Evolutionary conservation across 1,139 yeast species (phyloP).

Genomic region (Zygosaccharomyces pseudobailii): DNA sequence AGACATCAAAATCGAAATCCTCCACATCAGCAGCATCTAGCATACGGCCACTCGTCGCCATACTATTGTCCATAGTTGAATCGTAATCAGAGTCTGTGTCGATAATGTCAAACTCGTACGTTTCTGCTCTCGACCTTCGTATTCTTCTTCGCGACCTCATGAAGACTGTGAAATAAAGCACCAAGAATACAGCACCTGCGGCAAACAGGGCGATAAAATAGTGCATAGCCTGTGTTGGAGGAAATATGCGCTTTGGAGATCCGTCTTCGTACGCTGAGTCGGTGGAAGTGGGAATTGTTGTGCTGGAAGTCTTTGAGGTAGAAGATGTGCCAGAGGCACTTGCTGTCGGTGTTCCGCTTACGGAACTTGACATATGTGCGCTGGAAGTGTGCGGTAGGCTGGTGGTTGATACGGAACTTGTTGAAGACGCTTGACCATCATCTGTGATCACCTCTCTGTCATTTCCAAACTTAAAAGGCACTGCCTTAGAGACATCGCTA

Average conservation of each 20-base stretch:
- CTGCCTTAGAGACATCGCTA: slow-evolving; percentile 57
- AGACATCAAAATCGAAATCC: slow-evolving; percentile 32
- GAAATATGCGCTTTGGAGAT: slow-evolving; percentile 22
- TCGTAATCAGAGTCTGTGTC: slow-evolving; percentile 45
- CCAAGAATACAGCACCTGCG: slow-evolving; percentile 52
- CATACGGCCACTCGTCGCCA: slow-evolving; percentile 11
- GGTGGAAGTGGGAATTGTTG: background rate
- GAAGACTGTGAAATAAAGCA: slow-evolving; percentile 48
- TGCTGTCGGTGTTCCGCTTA: background rate
- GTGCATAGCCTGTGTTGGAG: slow-evolving; percentile 25
- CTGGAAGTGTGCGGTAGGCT: background rate
- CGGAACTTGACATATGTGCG: background rate
- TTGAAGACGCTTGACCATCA: background rate
- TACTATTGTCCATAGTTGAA: slow-evolving; percentile 24
- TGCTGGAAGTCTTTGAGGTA: slow-evolving; percentile 1
- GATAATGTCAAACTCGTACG: slow-evolving; percentile 74
- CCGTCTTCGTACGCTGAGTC: slow-evolving; percentile 16
- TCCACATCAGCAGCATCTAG: slow-evolving; percentile 23
- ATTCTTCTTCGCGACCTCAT: slow-evolving; percentile 46
- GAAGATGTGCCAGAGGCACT: slow-evolving; percentile 3
- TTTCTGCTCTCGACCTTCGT: slow-evolving; percentile 62
- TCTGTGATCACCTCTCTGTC: slow-evolving; percentile 35
- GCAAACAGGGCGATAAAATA: slow-evolving; percentile 58
- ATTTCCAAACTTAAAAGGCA: slow-evolving; percentile 40
- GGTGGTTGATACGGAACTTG: background rate